Conservation (phyloP, 441 rosid species). For the Adansonia gregorii region DNA sequence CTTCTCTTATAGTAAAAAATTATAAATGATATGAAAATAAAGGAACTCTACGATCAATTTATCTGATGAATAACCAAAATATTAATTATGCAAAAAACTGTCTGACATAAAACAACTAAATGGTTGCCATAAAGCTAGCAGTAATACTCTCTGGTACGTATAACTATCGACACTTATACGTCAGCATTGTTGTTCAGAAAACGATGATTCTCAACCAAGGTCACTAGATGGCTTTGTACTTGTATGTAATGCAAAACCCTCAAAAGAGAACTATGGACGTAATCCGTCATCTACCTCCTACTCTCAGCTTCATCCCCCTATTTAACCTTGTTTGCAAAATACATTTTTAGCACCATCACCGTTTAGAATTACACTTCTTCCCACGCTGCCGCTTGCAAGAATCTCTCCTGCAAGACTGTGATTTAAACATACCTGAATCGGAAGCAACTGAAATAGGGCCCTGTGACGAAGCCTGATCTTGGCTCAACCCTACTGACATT, state of each 20-base stretch:
- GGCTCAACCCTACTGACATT: constrained; percentile 12
- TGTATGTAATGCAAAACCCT: constrained; percentile 11
- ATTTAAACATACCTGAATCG: constrained; percentile 29
- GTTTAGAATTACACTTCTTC: constrained; percentile 24
- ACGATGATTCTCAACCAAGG: background rate
- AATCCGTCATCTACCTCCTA: background rate
- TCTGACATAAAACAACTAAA: background rate
- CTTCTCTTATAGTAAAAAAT: background rate
- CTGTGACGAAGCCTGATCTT: constrained; percentile 27
- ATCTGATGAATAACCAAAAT: background rate
- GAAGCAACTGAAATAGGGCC: constrained; percentile 31
- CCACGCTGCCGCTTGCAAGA: constrained; percentile 48
- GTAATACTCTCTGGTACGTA: background rate
- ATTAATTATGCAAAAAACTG: background rate
- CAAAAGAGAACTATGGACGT: background rate
- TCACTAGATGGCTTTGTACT: background rate
- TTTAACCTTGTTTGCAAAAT: constrained; percentile 13
- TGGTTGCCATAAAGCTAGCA: background rate
- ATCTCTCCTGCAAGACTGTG: constrained; percentile 32
- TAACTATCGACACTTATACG: background rate
- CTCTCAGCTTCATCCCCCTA: background rate
- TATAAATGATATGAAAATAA: background rate
- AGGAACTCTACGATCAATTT: background rate
- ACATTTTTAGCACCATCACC: background rate
- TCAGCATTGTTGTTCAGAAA: background rate